Base-by-base conservation (phyloP, 305 asterid species). In the Fraxinus latifolia region DNA sequence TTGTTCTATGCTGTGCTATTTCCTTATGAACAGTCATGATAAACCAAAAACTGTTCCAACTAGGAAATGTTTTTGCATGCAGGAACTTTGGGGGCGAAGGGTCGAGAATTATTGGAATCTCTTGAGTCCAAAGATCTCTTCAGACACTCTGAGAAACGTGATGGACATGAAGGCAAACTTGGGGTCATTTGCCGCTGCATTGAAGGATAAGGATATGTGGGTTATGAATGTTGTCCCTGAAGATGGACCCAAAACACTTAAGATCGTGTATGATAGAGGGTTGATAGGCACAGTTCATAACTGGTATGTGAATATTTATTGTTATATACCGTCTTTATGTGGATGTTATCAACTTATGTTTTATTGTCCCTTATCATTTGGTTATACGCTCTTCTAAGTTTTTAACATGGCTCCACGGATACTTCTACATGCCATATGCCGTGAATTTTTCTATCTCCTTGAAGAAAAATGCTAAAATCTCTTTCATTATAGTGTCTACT, bases 161-260 rank as follows among this genome's bases (percentile, higher is more conserved):
- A 95, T 94, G 98, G 99, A 95, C 84, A 92, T 95, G 99, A 95
- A 94, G 87, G 99, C 99, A 42, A 89, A 94, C 83, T 73, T 95
- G 87, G 99, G 99, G 31, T 95, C 99, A 32, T 95, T 93, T 88
- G 99, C 93, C 37, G 98, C 96, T 85, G 97, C 97, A 80, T 88
- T 95, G 92, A 93, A 93, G 88, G 96, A 92, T 68, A 94, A 90
- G 90, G 94, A 92, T 6, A 92, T 94, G 5, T 95, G 99, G 99
- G 99, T 95, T 84, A 95, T 95, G 99, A 95, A 94, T 77, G 98
- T 89, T 47, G 92, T 95, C 42, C 90, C 98, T 78, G 97, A 93
- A 85, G 98, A 95, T 77, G 99, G 98, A 82, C 97, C 99, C 47
- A 91, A 92, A 84, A 95, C 98, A 0, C 93, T 94, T 15, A 94